phyloP scores from a whole-genome alignment of 2,329 filamentous ascomycete species.

The Fusarium multiceps region DNA sequence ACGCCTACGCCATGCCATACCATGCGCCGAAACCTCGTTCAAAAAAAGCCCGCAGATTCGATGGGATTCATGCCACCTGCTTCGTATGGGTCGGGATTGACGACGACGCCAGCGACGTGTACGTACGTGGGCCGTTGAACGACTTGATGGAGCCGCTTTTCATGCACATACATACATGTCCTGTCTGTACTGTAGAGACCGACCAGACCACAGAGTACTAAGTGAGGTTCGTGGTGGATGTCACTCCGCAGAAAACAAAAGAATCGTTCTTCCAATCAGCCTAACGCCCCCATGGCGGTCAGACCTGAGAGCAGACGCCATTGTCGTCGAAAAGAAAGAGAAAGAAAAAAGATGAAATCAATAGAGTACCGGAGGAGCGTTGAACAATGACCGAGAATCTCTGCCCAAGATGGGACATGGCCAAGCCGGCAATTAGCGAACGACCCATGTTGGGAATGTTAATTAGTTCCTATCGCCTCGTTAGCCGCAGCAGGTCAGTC shows the following conservation, averaged over 20 bases:
- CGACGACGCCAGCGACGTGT: constrained; percentile 32
- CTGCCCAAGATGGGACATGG: neutral
- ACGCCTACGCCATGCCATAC: constrained; percentile 5
- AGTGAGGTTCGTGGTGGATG: neutral
- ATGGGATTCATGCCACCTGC: constrained; percentile 27
- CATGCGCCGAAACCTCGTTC: constrained; percentile 27
- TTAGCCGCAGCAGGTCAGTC: constrained; percentile 6
- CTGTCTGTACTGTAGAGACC: neutral
- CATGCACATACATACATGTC: neutral
- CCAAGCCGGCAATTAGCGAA: constrained; percentile 10
- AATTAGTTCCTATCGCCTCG: neutral
- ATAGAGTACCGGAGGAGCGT: neutral
- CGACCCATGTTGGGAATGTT: neutral
- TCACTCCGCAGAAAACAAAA: constrained; percentile 24
- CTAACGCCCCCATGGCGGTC: constrained; percentile 40
- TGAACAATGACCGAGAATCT: neutral
- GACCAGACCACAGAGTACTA: neutral
- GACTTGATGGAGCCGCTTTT: constrained; percentile 1
- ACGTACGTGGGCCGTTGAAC: constrained; percentile 9
- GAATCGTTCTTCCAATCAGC: constrained; percentile 22
- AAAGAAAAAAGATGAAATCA: neutral
- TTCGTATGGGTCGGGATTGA: constrained; percentile 30
- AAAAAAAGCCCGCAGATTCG: constrained; percentile 45
- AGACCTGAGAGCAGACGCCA: constrained; percentile 41
- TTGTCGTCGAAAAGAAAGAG: constrained; percentile 33